Base-by-base conservation (phyloP, 768 basidiomycete species). In the Phanerodontia chrysosporium region DNA sequence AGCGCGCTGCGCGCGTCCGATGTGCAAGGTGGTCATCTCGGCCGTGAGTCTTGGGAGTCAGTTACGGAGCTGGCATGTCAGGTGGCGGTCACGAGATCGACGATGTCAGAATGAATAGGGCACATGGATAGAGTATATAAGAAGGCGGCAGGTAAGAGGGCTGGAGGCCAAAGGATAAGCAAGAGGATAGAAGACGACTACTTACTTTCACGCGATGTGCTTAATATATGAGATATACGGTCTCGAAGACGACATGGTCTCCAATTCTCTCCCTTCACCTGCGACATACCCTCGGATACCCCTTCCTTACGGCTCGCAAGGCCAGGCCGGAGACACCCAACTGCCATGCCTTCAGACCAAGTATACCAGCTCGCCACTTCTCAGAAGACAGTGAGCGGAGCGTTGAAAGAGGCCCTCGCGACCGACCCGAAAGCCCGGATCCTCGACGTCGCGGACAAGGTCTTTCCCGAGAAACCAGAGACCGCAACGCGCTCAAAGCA, bases 261-360 rank as follows among this genome's bases (percentile, higher is more conserved):
- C 48, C 48, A 27, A 14, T 6, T 28, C 16, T 28, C 48, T 28
- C 22, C 18, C n/a, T 24, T 18, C 22, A 7, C 9, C 49, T 13
- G 8, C 49, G 18, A 30, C n/a, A 13, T 51, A 12, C 30, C 49
- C 30, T 51, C 2, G 16, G 49, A 51, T 51, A 51, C 49, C 49
- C 49, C 28, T 12, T 18, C 22, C 9, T 13, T n/a, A 13, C 49
- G n/a, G 12, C 35, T 24, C 29, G 6, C 29, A 16, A 4, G 6
- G 30, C 30, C 27, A 21, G 5, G 51, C 30, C 28, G n/a, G n/a
- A n/a, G n/a, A 51, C 48, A 29, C 51, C 13, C 30, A 45, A 32
- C 48, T 27, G 49, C 27, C 28, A 61, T 61, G 60, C 55, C 60
- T 5, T 57, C 60, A 48, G 60, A 61, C 16, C 48, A 55, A 24